Base-by-base conservation (phyloP, 805 yeast species). In the Torulaspora quercuum region DNA sequence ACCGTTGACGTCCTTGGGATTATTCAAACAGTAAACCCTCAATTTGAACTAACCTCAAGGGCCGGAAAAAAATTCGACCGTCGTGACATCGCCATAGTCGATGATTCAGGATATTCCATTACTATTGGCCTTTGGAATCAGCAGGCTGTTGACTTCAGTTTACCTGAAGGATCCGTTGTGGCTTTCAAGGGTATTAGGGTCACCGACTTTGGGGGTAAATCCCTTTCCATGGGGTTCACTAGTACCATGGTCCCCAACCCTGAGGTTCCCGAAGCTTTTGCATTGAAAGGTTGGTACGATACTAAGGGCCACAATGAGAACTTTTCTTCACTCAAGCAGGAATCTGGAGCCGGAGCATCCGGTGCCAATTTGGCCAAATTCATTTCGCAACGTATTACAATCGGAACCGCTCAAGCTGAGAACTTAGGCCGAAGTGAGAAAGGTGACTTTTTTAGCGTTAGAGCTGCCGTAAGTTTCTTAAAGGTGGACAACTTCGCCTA, bases 221-320 rank as follows among this genome's bases (percentile, higher is more conserved):
- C 85, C 9, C 68, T 92, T 48, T 81, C 95, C 1, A 73, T 88
- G 60, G 78, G 89, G 15, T 86, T 81, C 43, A 73, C 85, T 7
- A 88, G 95, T 13, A 73, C 84, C 1, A 64, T 92, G 46, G 61
- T 78, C 23, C 72, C 84, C 8, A 85, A 86, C 53, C 98, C 98
- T 2, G 96, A 89, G 55, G 74, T 84, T 14, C 80, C 85, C 12
- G 96, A 87, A 59, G 90, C 97, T 3, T 87, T 78, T 59, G 72
- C 76, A 37, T 72, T 92, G 49, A 86, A 87, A 61, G 97, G 97
- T 5, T 92, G 99, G 99, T 92, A 78, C 55, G 95, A 87, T 54
- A 74, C 82, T 25, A 78, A 75, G 49, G 97, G 96, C 25, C 70
- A 72, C 14, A 63, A 68, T 36, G 78, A 77, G 38, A 64, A 60